These are phyloP conservation scores for Rhizophora apiculata DNA, from an alignment of 345 rosid species.

Conservation along the genomic window DNA sequence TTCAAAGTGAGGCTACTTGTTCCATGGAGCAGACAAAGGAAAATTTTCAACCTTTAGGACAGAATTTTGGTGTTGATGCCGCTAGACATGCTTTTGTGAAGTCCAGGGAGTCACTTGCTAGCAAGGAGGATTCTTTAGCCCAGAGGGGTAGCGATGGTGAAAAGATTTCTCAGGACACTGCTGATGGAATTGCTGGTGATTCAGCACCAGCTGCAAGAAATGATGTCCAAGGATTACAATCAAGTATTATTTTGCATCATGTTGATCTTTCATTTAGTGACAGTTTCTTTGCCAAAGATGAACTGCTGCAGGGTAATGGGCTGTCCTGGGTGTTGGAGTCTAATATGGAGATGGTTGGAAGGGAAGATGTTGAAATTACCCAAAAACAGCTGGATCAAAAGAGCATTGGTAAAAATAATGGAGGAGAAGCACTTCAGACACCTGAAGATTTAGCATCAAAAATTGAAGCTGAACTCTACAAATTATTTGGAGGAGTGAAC, in stretches of 20 bases:
- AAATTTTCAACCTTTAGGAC: slow-evolving; percentile 25
- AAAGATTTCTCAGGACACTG: slow-evolving; percentile 23
- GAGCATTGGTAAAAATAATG: slow-evolving; percentile 14
- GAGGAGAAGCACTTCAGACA: slow-evolving; percentile 26
- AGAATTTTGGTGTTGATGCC: slow-evolving; percentile 18
- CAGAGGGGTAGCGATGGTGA: slow-evolving; percentile 20
- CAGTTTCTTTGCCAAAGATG: slow-evolving; percentile 73
- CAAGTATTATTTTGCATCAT: slow-evolving; percentile 38
- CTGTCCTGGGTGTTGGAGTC: slow-evolving; percentile 81
- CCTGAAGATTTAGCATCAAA: slow-evolving; percentile 54
- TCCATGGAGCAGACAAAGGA: slow-evolving; percentile 21
- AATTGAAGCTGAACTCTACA: slow-evolving; percentile 79
- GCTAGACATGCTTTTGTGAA: slow-evolving; percentile 18
- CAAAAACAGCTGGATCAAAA: slow-evolving; percentile 21
- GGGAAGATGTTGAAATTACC: slow-evolving; percentile 24
- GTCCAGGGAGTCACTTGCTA: slow-evolving; percentile 25
- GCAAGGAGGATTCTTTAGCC: slow-evolving; percentile 20
- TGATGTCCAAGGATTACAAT: slow-evolving; percentile 41
- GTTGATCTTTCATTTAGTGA: slow-evolving; percentile 71
- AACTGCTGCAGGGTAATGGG: slow-evolving; percentile 91
- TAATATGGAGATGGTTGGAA: slow-evolving; percentile 33
- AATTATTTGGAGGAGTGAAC: slow-evolving; percentile 86
- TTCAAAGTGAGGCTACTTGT: slow-evolving; percentile 35
- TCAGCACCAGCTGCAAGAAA: slow-evolving; percentile 18
- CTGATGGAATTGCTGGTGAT: slow-evolving; percentile 22